A percentile compares a stretch with the other conserved stretches of the same genome.
phyloP scores from a whole-genome alignment of 2,329 filamentous ascomycete species.

The Paracoccidioides brasiliensis region DNA sequence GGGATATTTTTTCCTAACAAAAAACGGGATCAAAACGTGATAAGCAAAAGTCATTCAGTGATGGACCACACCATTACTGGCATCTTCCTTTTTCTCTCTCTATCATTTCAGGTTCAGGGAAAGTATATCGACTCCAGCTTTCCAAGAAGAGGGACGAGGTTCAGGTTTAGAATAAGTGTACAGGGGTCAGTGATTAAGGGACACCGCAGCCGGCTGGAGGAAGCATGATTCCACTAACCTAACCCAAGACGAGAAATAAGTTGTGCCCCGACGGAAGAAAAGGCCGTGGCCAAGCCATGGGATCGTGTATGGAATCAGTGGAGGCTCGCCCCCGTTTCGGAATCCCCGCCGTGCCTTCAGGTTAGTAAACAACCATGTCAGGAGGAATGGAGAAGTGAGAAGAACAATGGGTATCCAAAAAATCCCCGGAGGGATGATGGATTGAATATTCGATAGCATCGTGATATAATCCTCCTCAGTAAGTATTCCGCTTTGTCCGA shows the following conservation, averaged over 20 bases:
- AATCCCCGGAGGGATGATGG: not conserved
- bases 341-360: not conserved
- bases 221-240: not conserved
- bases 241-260: not conserved
- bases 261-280: not conserved
- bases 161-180: not conserved
- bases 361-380: not conserved
- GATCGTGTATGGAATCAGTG: not conserved
- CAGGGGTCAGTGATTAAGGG: not conserved
- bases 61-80: too few relatives aligned
- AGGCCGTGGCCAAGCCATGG: not conserved
- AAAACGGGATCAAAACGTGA: not conserved
- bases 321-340: not conserved
- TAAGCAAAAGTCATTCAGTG: not conserved
- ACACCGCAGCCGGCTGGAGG: too few relatives aligned
- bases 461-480: too few relatives aligned
- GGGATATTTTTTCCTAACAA: constrained; percentile 5
- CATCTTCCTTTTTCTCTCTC: not conserved
- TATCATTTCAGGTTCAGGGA: too few relatives aligned
- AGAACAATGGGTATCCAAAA: not conserved
- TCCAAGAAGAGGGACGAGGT: too few relatives aligned
- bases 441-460: not conserved
- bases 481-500: not conserved
- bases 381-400: not conserved
- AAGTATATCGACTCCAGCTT: too few relatives aligned